These are phyloP conservation scores for Metschnikowia shivogae DNA, from an alignment of 805 yeast species.

Conservation along the genomic window DNA sequence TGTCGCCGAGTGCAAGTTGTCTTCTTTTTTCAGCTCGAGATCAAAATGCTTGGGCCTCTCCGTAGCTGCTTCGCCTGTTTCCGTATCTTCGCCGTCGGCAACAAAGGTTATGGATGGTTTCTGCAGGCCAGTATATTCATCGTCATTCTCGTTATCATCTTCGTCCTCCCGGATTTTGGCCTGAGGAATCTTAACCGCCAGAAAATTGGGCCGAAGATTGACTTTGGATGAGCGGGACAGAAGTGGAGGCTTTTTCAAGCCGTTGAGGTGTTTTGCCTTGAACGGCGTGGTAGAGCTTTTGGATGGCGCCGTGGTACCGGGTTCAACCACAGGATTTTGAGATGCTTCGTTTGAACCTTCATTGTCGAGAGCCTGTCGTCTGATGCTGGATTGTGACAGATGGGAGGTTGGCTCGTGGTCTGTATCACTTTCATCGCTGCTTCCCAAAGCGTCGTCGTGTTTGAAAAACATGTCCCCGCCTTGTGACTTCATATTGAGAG, in stretches of 20 bases:
- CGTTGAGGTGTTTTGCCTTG: slow-evolving; percentile 3
- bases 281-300: slow-evolving; percentile 1
- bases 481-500: slow-evolving; percentile 69
- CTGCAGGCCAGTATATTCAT: slow-evolving; percentile 10
- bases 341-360: not conserved
- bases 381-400: not conserved
- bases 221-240: slow-evolving; percentile 34
- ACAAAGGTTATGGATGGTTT: slow-evolving; percentile 62
- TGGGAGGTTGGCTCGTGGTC: slow-evolving; percentile 18
- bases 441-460: slow-evolving; percentile 21
- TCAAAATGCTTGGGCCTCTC: not conserved
- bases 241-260: slow-evolving; percentile 20
- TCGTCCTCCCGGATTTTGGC: slow-evolving; percentile 66
- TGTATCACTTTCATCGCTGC: slow-evolving; percentile 24
- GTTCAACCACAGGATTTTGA: not conserved
- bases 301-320: not conserved
- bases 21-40: not conserved
- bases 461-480: slow-evolving; percentile 27
- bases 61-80: slow-evolving; percentile 12
- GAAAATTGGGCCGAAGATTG: slow-evolving; percentile 55
- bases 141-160: slow-evolving; percentile 40
- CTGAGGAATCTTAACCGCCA: slow-evolving; percentile 68
- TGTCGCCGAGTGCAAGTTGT: slow-evolving; percentile 2
- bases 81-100: slow-evolving; percentile 36
- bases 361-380: not conserved